phyloP scores from a whole-genome alignment of 441 rosid genomes.

The Corymbia calophylla region DNA sequence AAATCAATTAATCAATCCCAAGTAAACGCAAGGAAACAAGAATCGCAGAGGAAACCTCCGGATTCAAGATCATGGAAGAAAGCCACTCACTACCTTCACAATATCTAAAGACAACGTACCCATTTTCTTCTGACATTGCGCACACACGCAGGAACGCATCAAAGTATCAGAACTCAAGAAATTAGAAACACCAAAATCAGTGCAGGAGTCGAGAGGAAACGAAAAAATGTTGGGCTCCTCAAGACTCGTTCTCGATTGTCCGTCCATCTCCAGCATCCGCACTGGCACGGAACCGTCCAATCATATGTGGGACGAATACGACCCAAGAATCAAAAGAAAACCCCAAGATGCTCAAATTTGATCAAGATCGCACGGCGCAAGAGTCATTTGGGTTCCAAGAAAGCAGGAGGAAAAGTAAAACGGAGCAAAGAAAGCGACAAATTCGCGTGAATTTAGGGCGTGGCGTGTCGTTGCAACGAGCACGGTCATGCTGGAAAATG shows the following conservation, averaged over 20 bases:
- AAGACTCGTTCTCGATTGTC: not conserved
- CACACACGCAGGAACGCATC: not conserved
- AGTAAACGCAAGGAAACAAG: not conserved
- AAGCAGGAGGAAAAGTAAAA: not conserved
- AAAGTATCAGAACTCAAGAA: not conserved
- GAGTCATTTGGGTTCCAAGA: not conserved
- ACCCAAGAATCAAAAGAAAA: not conserved
- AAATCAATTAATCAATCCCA: not conserved
- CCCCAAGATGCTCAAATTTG: not conserved
- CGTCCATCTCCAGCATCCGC: not conserved
- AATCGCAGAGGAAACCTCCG: not conserved
- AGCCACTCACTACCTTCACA: not conserved
- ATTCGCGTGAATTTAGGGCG: not conserved
- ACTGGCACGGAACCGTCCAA: not conserved
- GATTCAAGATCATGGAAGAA: not conserved
- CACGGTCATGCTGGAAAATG: not conserved
- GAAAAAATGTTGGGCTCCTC: not conserved
- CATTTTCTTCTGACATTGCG: not conserved
- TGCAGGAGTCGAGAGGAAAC: not conserved
- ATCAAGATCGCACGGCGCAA: not conserved
- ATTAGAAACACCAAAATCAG: not conserved
- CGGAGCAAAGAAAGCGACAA: not conserved
- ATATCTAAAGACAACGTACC: not conserved
- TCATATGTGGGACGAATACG: not conserved
- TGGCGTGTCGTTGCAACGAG: not conserved